Base-by-base conservation (phyloP, 2,329 filamentous ascomycete genomes). In the Exutisphaerella laricina region DNA sequence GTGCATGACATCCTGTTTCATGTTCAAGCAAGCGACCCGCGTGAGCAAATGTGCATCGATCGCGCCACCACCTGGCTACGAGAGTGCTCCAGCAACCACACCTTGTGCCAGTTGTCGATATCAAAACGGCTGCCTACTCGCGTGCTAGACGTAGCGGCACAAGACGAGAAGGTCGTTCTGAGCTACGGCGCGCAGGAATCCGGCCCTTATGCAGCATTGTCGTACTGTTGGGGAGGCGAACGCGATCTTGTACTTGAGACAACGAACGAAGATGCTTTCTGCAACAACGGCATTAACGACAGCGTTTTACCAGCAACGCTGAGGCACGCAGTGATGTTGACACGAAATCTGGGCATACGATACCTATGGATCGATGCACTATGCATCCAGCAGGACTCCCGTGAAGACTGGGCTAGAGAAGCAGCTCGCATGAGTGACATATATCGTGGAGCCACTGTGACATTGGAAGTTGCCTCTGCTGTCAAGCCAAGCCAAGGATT, bases 201-300 rank as follows among this genome's bases (percentile, higher is more conserved):
- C n/a, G n/a, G n/a, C n/a, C 18, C 12, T 12, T 49, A 43, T 25
- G 42, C 38, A 13, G 46, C 46, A n/a, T 35, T 49, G 3, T 45
- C 41, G 8, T 44, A 49, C 17, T 49, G 46, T 30, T 49, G 46
- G 46, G 46, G 46, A 5, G 17, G 16, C 3, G 23, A 39, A 9
- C 29, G 35, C 7, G 28, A 37, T 17, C n/a, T 43, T 2, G 12
- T 46, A n/a, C 39, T 46, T 2, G 39, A 39, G n/a, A 12, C n/a
- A 16, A 22, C 34, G 4, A 32, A n/a, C 26, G 13, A 34, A 26
- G n/a, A 7, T 7, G 16, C 5, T 8, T 16, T 33, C 7, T n/a
- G 29, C 3, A 10, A n/a, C n/a, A n/a, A 18, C 5, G 33, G 22
- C 12, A 46, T 46, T 30, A 5, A n/a, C n/a, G n/a, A n/a, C n/a